phyloP scores from a whole-genome alignment of 345 rosid species.

The Limnanthes douglasii region DNA sequence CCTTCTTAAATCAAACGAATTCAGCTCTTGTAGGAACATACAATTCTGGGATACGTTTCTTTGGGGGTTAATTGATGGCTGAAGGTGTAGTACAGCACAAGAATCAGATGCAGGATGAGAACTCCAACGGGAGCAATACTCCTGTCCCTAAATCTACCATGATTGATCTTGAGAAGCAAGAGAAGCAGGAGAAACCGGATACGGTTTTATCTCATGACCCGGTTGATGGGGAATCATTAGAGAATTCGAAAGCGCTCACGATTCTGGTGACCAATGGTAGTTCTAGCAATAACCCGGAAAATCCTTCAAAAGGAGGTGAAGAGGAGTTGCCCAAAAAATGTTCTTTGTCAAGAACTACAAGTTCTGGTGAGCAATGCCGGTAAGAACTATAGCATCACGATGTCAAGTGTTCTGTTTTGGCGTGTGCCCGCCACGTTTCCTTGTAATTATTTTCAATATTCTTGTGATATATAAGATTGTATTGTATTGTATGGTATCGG shows the following conservation, averaged over 20 bases:
- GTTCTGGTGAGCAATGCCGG: constrained; percentile 80
- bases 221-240: constrained; percentile 10
- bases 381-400: not conserved
- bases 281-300: constrained; percentile 11
- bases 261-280: constrained; percentile 38
- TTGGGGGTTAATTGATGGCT: too few relatives aligned
- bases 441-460: not conserved
- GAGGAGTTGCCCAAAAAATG: constrained; percentile 39
- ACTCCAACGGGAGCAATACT: constrained; percentile 10
- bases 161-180: constrained; percentile 40
- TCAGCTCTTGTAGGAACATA: too few relatives aligned
- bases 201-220: too few relatives aligned
- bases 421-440: constrained; percentile 1
- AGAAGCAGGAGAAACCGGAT: constrained; percentile 9
- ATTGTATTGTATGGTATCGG: not conserved
- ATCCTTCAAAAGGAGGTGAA: constrained; percentile 8
- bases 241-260: constrained; percentile 13
- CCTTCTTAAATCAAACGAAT: too few relatives aligned
- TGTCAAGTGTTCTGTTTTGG: not conserved
- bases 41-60: too few relatives aligned
- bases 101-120: constrained; percentile 31
- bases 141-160: constrained; percentile 5
- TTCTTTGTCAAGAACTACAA: constrained; percentile 30
- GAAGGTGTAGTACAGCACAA: too few relatives aligned
- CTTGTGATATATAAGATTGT: not conserved